Evolutionary conservation across 768 basidiomycete genomes (phyloP), one percentile per base, ranked within the genome.

Genomic region (Lyophyllum shimeji): DNA sequence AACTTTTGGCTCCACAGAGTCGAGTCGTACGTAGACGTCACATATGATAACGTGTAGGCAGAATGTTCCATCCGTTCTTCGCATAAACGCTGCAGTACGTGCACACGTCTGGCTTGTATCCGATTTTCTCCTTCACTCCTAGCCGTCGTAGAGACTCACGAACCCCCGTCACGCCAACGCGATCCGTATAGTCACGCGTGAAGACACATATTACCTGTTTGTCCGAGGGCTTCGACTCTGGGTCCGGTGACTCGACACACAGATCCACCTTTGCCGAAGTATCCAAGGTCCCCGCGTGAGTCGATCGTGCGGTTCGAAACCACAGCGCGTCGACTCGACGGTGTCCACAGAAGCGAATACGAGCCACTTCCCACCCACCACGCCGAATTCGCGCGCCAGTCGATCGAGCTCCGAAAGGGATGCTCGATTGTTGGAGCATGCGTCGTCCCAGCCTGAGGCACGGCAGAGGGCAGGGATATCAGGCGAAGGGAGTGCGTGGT

Each of bases 31-130:
- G 29, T 29, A 44, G 1, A 11, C 12, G 25, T 51, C 43, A 56
- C 15, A 11, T 18, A 33, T 51, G 50, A 45, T 50, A 56, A 11
- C 48, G 40, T 17, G 49, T 56, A 8, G 55, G 55, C 1, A 40
- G n/a, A 25, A 56, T 56, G 39, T 40, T 42, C 55, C 55, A 56
- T 25, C 24, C 46, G 23, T 56, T 56, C 13, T 48, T 48, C 33
- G 24, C 48, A 18, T 45, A 56, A 3, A 56, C 18, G 2, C 20
- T 17, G 34, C 57, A 61, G 33, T 53, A 7, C 15, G 57, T 61
- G 46, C 59, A 67, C 9, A 56, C 53, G 24, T 63, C 55, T 12
- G 62, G 55, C 52, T 67, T 67, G 46, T 61, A 62, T 13, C 55
- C 46, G 40, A 65, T 63, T 33, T 43, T 57, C 23, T 21, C 6